Base-by-base conservation (phyloP, 768 basidiomycete species). In the Holtermannia corniformis region DNA sequence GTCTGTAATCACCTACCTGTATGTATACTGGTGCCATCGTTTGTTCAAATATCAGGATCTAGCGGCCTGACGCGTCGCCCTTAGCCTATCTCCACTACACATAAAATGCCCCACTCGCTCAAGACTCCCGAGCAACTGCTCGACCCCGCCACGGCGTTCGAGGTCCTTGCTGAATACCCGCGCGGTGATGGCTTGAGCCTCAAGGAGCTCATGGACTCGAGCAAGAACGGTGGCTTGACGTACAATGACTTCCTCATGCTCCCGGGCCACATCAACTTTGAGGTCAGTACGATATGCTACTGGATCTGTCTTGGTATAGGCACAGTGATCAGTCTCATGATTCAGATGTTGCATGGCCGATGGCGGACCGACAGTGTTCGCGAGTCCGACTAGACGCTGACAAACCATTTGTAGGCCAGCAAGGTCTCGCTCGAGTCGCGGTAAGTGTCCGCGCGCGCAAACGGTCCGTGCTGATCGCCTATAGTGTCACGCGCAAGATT, bases 211-310 rank as follows among this genome's bases (percentile, higher is more conserved):
- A 91, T 96, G 82, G 81, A 95, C 77, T 85, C 86, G 0, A 47
- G 59, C 46, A 54, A 62, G 55, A 78, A 76, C 44, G 74, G 82
- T 58, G 95, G 95, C 12, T 81, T 99, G 60, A 95, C 95, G 13
- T 97, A 97, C 76, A 96, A 96, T 68, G 95, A 97, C 70, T 92
- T 97, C 75, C 79, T 97, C 61, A 73, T 95, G 57, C 79, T 96
- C 13, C 92, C 92, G 7, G 93, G 95, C 40, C 90, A 87, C 74
- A 96, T 99, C 65, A 83, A 91, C 76, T 99, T 99, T 73, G 77
- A 85, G 11, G 86, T 87, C 1, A 78, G 79, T 14, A 16, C n/a
- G n/a, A n/a, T 26, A 19, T 3, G 3, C 14, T 21, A 14, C 5
- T 43, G 3, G 14, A 37, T 5, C 25, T 20, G 47, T 13, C 14